A percentile compares a stretch with the other conserved stretches of the same genome.
Evolutionary conservation across 1,284 basidiomycete species (phyloP).

Genomic region (Pholiota adiposa): DNA sequence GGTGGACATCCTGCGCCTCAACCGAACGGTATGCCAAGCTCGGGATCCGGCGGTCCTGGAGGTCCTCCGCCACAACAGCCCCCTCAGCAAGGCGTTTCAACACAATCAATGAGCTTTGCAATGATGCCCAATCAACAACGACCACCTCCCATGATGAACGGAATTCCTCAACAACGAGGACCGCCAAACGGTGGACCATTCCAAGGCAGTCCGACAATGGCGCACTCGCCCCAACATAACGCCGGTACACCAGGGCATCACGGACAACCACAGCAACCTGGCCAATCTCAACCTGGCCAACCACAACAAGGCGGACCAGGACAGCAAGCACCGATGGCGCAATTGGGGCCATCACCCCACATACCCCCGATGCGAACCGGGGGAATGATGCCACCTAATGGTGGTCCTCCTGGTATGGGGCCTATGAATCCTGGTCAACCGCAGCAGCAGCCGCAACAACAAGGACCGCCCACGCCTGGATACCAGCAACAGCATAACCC

Average conservation of each 20-base stretch:
- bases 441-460: slow-evolving; percentile 17
- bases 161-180: slow-evolving; percentile 10
- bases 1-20: slow-evolving; percentile 19
- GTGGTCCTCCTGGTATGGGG: slow-evolving; percentile 10
- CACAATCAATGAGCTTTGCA: slow-evolving; percentile 14
- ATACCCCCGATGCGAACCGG: slow-evolving; percentile 41
- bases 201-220: slow-evolving; percentile 28
- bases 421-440: slow-evolving; percentile 45
- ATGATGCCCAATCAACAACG: slow-evolving; percentile 10
- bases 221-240: slow-evolving; percentile 25
- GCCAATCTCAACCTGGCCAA: slow-evolving; percentile 17
- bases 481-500: slow-evolving; percentile 28
- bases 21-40: slow-evolving; percentile 17
- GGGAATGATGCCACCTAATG: slow-evolving; percentile 23
- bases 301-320: slow-evolving; percentile 30
- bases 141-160: slow-evolving; percentile 20
- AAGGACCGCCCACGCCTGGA: slow-evolving; percentile 32
- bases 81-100: slow-evolving; percentile 1
- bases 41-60: slow-evolving; percentile 6
- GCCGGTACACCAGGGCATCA: slow-evolving; percentile 17
- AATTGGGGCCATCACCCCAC: slow-evolving; percentile 54
- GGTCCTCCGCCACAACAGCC: slow-evolving; percentile 9
- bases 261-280: slow-evolving; percentile 26
- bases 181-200: slow-evolving; percentile 24
- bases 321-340: slow-evolving; percentile 49